Evolutionary conservation across 192 early-diverging fungal species (phyloP).

Genomic region (Linderina pennispora): DNA sequence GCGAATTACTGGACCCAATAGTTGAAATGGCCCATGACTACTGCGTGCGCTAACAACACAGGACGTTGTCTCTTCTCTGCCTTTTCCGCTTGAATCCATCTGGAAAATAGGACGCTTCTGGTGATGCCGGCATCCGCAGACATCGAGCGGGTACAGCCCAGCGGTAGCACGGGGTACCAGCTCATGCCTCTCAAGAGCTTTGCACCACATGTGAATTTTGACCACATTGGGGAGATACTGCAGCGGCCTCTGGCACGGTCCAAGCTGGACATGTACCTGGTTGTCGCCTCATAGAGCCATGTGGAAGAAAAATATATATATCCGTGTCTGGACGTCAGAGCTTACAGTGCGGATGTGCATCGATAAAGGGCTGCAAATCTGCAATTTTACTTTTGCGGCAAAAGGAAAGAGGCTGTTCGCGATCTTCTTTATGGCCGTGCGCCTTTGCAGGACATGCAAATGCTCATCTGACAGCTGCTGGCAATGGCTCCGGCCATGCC

Average conservation of each 20-base stretch:
- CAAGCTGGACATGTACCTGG: not conserved
- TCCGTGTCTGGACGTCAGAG: no score
- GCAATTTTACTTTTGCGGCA: no score
- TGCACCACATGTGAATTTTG: conserved; percentile 65
- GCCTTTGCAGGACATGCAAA: no score
- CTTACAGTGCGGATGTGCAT: no score
- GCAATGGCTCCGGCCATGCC: no score
- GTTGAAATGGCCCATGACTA: not conserved
- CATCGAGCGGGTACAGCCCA: conserved; percentile 14
- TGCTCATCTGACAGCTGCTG: no score
- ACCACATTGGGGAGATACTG: conserved; percentile 50
- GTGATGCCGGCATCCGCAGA: conserved; percentile 47
- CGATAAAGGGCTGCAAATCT: no score
- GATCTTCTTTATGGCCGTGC: no score
- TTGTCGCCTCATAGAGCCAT: no score
- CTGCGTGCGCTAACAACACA: no score
- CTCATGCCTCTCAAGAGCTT: conserved; percentile 27
- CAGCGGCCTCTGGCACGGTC: conserved; percentile 9
- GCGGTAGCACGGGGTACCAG: conserved; percentile 2
- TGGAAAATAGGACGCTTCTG: conserved; percentile 49
- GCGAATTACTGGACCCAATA: not conserved
- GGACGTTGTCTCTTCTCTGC: not conserved
- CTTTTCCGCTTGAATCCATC: not conserved
- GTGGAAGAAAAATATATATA: no score
- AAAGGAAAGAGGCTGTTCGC: no score